Conservation (phyloP, 2,329 filamentous ascomycete species). For the Fusarium mexicanum region DNA sequence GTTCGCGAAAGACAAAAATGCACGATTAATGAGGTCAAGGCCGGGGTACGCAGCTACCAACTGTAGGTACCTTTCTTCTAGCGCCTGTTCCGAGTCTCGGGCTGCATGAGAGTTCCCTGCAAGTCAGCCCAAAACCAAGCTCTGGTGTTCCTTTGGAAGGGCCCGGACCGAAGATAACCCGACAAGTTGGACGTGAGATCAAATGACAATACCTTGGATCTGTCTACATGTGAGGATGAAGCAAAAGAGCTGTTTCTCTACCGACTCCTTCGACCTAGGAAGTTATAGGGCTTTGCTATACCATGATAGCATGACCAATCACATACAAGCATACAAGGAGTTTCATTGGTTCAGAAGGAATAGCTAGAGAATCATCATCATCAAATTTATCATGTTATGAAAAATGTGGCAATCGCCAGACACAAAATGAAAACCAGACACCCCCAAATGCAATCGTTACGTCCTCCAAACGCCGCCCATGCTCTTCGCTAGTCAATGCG, state of each 20-base stretch:
- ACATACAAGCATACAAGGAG: background rate
- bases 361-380: background rate
- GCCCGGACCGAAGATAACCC: constrained; percentile 33
- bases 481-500: constrained; percentile 50
- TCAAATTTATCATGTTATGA: constrained; percentile 29
- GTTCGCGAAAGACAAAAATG: constrained; percentile 22
- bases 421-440: constrained; percentile 35
- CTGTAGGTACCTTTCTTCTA: constrained; percentile 4
- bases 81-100: background rate
- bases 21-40: constrained; percentile 18
- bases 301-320: background rate
- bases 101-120: constrained; percentile 27
- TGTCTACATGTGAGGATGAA: background rate
- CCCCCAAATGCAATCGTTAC: constrained; percentile 44
- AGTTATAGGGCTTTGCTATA: background rate
- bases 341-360: background rate
- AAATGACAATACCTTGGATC: background rate
- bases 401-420: constrained; percentile 29
- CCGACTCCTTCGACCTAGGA: background rate
- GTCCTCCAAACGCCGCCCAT: constrained; percentile 52
- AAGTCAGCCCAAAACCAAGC: background rate
- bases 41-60: constrained; percentile 16
- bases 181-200: background rate
- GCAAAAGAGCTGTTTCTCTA: background rate
- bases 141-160: background rate